Base-by-base conservation (phyloP, 192 early-diverging fungal genomes). In the Phlyctochytrium planicorne region DNA sequence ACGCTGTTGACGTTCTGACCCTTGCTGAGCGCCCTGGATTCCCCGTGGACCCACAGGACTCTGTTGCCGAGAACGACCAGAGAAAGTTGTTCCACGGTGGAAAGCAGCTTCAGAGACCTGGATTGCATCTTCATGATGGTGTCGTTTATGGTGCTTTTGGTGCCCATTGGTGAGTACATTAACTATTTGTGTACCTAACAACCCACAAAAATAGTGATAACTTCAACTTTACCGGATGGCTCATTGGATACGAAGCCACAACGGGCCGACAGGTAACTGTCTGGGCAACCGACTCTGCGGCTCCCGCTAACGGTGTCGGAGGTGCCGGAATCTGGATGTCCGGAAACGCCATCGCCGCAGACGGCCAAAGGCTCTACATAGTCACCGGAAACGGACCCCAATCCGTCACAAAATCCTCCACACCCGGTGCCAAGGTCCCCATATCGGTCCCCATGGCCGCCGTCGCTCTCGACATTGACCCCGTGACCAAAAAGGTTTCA, bases 131-230 rank as follows among this genome's bases (percentile, higher is more conserved):
- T 1, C 17, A 35, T 0, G 50, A 68, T n/a, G 40, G 40, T 10
- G 32, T 68, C 30, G 67, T 68, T 12, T 68, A 68, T 32, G 67
- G 0, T n/a, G 32, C 67, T 3, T 68, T 68, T 68, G 67, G 67
- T 27, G 55, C 55, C 6, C 67, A 68, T 30, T 68, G 40, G 40
- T 50, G 40, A 50, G n/a, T n/a, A n/a, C n/a, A n/a, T n/a, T n/a
- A 50, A 10, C n/a, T n/a, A 50, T 50, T 50, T n/a, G 40, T n/a
- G n/a, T n/a, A n/a, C n/a, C n/a, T n/a, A n/a, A n/a, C n/a, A n/a
- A n/a, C n/a, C 40, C 10, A 50, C 10, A 50, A 50, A 50, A 50
- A 50, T 50, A 50, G 67, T 30, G 59, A 68, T n/a, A 29, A 60
- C 12, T 30, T 32, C 27, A 53, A 68, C 14, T 62, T 16, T 0